phyloP scores from a whole-genome alignment of 257 asterid species.

The Paraleonurus japonicus region DNA sequence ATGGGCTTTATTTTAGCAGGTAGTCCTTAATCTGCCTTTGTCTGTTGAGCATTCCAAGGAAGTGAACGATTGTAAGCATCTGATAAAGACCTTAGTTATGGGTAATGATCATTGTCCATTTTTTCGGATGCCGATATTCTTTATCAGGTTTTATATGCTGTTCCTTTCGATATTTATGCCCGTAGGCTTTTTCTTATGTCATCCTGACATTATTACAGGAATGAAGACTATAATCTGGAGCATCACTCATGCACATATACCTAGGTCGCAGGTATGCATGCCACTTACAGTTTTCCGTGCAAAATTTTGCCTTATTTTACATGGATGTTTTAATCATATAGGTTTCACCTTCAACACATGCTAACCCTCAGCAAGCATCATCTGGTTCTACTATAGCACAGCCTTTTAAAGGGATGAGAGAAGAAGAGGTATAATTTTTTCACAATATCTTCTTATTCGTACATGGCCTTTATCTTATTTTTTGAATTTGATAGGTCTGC shows the following conservation, averaged over 20 bases:
- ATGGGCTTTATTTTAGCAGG: conserved; percentile 49
- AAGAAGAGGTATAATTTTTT: conserved; percentile 76
- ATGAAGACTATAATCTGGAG: conserved; percentile 99
- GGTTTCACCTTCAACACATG: conserved; percentile 95
- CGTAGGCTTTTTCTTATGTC: neutral
- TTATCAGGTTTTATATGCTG: neutral
- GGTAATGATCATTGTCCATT: conserved; percentile 51
- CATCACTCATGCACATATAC: conserved; percentile 95
- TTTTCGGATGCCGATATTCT: conserved; percentile 23
- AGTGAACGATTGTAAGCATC: conserved; percentile 95
- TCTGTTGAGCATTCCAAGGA: conserved; percentile 93
- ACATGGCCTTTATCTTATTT: conserved; percentile 29
- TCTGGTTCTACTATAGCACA: conserved; percentile 71
- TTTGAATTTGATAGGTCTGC: conserved; percentile 70
- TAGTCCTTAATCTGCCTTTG: conserved; percentile 79
- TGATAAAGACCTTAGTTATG: conserved; percentile 95
- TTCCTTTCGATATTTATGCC: neutral
- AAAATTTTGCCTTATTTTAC: conserved; percentile 25
- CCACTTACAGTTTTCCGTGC: conserved; percentile 21
- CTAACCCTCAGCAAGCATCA: conserved; percentile 73
- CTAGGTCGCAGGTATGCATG: conserved; percentile 84
- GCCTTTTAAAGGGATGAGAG: conserved; percentile 93
- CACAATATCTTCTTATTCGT: conserved; percentile 20
- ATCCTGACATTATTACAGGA: conserved; percentile 48
- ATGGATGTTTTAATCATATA: conserved; percentile 31